A percentile compares a stretch with the other conserved stretches of the same genome.
Conservation (phyloP, 2,329 filamentous ascomycete genomes). For the Neonectria faginata region DNA sequence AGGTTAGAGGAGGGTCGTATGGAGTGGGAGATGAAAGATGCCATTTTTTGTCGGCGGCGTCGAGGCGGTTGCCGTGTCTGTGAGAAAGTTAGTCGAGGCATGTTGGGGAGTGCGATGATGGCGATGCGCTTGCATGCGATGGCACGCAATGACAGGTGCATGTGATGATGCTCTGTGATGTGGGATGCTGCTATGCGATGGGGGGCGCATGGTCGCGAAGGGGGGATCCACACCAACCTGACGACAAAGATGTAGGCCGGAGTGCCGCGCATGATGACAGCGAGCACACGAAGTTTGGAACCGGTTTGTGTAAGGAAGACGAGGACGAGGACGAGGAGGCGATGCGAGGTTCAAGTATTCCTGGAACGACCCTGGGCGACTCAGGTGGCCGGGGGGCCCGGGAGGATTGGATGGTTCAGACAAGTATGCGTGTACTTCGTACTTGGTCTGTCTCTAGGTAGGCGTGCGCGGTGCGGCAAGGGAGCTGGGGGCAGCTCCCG, state of each 20-base stretch:
- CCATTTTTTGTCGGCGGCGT: constrained; percentile 95
- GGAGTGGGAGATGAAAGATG: constrained; percentile 91
- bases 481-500: constrained; percentile 14
- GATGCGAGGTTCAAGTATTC: constrained; percentile 23
- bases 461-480: not conserved
- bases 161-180: constrained; percentile 29
- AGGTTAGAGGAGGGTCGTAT: constrained; percentile 95
- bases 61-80: constrained; percentile 92
- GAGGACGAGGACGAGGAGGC: constrained; percentile 7
- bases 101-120: constrained; percentile 8
- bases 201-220: constrained; percentile 41
- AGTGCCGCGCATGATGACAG: constrained; percentile 54
- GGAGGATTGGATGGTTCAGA: constrained; percentile 15
- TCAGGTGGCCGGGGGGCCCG: constrained; percentile 18
- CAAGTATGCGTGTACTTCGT: constrained; percentile 22
- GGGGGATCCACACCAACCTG: constrained; percentile 49
- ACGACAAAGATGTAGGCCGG: constrained; percentile 60
- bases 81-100: constrained; percentile 29
- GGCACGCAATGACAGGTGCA: constrained; percentile 1
- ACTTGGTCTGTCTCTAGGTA: not conserved
- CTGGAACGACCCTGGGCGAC: constrained; percentile 13
- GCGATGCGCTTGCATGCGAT: constrained; percentile 16
- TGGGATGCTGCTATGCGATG: constrained; percentile 34
- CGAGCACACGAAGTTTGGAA: constrained; percentile 14
- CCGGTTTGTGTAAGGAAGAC: constrained; percentile 14